Conservation (phyloP, 2,329 filamentous ascomycete species). For the Calonectria pteridis region DNA sequence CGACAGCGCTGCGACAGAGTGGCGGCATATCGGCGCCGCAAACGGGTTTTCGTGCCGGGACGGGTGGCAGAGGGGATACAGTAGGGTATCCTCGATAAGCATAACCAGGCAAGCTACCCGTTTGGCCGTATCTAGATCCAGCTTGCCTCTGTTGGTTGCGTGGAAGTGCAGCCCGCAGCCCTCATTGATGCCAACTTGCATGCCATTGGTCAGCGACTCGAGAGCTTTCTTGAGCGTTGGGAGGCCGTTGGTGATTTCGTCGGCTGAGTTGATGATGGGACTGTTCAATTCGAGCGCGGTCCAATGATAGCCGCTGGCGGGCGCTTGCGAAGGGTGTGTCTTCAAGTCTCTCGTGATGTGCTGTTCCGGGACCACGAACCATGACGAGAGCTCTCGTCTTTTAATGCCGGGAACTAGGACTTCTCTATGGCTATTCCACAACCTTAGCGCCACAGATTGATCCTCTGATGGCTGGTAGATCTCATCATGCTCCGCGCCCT, state of each 20-base stretch:
- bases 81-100: conserved; percentile 39
- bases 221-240: conserved; percentile 38
- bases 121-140: conserved; percentile 35
- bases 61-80: conserved; percentile 41
- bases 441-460: not conserved
- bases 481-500: conserved; percentile 16
- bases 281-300: conserved; percentile 44
- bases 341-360: conserved; percentile 38
- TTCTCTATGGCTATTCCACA: not conserved
- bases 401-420: not conserved
- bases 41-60: conserved; percentile 25
- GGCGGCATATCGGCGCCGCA: conserved; percentile 28
- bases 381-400: conserved; percentile 29
- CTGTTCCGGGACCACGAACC: conserved; percentile 38
- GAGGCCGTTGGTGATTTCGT: conserved; percentile 36
- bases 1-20: conserved; percentile 33
- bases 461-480: conserved; percentile 27
- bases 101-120: conserved; percentile 37
- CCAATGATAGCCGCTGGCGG: conserved; percentile 39
- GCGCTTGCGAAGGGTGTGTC: conserved; percentile 27
- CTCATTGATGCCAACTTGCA: conserved; percentile 42
- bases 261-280: conserved; percentile 33
- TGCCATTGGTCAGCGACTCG: conserved; percentile 26
- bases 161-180: conserved; percentile 45
- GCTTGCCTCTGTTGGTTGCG: conserved; percentile 34